phyloP scores from a whole-genome alignment of 2,329 filamentous ascomycete species.

The Elsinoe arachidis region DNA sequence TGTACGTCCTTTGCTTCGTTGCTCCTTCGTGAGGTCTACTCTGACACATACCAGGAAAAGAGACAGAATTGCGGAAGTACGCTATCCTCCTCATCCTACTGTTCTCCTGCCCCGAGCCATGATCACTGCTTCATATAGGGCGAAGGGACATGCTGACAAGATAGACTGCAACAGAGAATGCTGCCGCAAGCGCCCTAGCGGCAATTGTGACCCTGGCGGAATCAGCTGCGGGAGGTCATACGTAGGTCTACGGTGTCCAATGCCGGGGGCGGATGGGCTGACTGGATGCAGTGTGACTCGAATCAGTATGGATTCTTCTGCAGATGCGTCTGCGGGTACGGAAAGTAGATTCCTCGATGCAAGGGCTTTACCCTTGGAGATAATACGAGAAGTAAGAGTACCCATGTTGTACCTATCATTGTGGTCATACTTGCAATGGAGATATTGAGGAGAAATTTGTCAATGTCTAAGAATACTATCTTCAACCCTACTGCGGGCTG shows the following conservation, averaged over 20 bases:
- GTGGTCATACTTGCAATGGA: too few relatives aligned
- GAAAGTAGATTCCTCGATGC: neutral
- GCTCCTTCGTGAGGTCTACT: too few relatives aligned
- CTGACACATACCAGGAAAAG: neutral
- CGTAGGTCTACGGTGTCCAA: neutral
- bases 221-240: neutral
- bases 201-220: neutral
- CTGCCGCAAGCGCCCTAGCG: slow-evolving; percentile 1
- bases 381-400: too few relatives aligned
- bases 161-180: neutral
- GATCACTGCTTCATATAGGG: neutral
- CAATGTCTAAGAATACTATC: too few relatives aligned
- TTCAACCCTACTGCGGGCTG: too few relatives aligned
- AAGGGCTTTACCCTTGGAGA: too few relatives aligned
- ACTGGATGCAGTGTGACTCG: neutral
- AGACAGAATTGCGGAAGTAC: neutral
- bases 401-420: too few relatives aligned
- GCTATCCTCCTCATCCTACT: neutral
- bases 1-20: neutral
- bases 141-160: neutral
- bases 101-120: too few relatives aligned
- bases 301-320: neutral
- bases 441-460: too few relatives aligned
- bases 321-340: neutral
- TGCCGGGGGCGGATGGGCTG: too few relatives aligned